Evolutionary conservation across 257 asterid species (phyloP), one percentile per base, ranked within the genome.

Genomic region (Echium plantagineum): DNA sequence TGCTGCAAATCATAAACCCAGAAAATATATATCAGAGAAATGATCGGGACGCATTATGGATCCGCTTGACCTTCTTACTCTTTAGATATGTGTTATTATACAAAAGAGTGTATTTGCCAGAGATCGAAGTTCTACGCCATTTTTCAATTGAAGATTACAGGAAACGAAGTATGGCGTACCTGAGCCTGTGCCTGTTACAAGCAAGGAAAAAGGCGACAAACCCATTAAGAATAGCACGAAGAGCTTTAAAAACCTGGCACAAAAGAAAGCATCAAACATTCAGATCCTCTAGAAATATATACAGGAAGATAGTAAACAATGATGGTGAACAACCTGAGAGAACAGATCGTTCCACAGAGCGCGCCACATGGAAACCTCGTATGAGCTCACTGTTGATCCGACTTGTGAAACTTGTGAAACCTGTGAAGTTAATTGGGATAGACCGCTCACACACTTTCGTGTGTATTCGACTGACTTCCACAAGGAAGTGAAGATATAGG

Each of bases 281-380:
- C 49, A 12, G 13, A 42, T 42, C 5, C 17, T 42, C 4, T 42
- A 38, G 17, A 30, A 21, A 65, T 52, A 53, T 16, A 52, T 59
- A 59, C 42, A 59, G 9, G 57, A 52, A 52, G n/a, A 52, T 70
- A 26, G 15, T 19, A 17, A 16, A 57, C 21, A n/a, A 56, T 17
- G 19, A 28, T 60, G 30, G 7, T 48, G 19, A 2, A 65, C 57
- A 8, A 48, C 98, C 87, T 91, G 95, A 26, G 95, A 91, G 82
- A 88, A 88, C 55, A 91, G 88, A 74, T 85, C 98, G 66, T 91
- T 82, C 98, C 98, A 91, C 22, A 91, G 90, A 38, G 97, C 79
- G 35, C 90, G 94, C 95, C 86, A 85, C 56, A 86, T 32, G 38
- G 98, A 91, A 58, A 79, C 83, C 73, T 83, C 86, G 1, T 80